Conservation (phyloP, 2,329 filamentous ascomycete genomes). For the Beauveria sp. region DNA sequence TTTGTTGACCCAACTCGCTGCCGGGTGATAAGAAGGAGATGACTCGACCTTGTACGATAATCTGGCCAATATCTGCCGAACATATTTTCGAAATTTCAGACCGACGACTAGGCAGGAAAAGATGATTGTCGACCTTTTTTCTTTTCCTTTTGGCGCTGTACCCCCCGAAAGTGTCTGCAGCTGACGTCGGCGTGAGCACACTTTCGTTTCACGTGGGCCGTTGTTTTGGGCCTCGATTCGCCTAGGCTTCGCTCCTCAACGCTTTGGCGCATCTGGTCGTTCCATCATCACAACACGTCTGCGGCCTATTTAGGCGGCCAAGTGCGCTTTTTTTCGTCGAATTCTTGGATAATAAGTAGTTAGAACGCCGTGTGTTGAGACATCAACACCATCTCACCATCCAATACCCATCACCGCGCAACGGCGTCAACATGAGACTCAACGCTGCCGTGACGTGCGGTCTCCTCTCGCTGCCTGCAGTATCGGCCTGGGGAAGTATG, state of each 20-base stretch:
- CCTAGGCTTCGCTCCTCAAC: constrained; percentile 8
- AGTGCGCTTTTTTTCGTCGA: background rate
- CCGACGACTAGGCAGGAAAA: no score
- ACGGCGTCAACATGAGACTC: constrained; percentile 1
- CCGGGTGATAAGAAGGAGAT: no score
- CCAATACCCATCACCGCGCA: background rate
- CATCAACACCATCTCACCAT: background rate
- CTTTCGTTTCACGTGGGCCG: constrained; percentile 17
- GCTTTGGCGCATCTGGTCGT: constrained; percentile 12
- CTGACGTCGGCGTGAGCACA: background rate
- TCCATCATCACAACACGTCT: background rate
- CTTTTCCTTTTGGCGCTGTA: background rate
- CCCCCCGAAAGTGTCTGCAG: background rate
- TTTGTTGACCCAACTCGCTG: no score
- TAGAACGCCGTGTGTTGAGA: background rate
- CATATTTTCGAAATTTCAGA: no score
- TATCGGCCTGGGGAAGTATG: constrained; percentile 35
- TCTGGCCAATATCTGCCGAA: no score
- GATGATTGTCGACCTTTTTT: background rate
- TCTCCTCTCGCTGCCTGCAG: constrained; percentile 8
- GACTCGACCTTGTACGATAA: no score
- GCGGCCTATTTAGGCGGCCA: background rate
- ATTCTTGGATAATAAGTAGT: background rate
- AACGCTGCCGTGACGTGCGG: background rate
- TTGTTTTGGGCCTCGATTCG: constrained; percentile 17